Evolutionary conservation across 257 asterid genomes (phyloP).

Genomic region (Leptodermis oblonga): DNA sequence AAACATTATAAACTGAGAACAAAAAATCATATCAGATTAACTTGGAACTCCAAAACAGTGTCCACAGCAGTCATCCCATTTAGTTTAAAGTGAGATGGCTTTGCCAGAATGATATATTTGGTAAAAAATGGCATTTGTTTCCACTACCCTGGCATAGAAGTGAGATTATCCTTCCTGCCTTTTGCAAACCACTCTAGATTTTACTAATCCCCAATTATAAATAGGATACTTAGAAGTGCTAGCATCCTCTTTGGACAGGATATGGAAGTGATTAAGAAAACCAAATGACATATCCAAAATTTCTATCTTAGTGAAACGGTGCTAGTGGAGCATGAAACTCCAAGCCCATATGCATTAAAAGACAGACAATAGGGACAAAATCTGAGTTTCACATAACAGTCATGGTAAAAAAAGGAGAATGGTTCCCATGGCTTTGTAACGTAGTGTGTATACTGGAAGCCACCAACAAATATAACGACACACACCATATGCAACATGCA

Average conservation of each 20-base stretch:
- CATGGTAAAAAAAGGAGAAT: background rate
- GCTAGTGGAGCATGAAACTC: background rate
- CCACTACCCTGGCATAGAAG: background rate
- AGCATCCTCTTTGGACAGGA: background rate
- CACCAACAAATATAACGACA: background rate
- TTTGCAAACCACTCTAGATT: background rate
- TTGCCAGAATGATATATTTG: background rate
- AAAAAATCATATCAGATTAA: background rate
- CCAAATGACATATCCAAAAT: background rate
- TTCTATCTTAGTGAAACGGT: background rate
- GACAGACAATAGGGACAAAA: background rate
- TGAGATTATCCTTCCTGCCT: background rate
- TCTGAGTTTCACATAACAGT: background rate
- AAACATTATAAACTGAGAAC: slow-evolving; percentile 11
- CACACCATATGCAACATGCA: background rate
- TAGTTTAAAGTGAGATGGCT: background rate
- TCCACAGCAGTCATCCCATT: background rate
- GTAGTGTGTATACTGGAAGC: background rate
- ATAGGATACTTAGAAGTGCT: background rate
- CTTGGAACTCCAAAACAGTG: background rate
- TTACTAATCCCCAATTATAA: too few species aligned
- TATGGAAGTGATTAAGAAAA: background rate
- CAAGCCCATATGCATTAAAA: background rate
- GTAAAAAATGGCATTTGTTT: background rate
- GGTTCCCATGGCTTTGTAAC: background rate